Conservation (phyloP, 306 rosid genomes). For the Cucumis cinereus region DNA sequence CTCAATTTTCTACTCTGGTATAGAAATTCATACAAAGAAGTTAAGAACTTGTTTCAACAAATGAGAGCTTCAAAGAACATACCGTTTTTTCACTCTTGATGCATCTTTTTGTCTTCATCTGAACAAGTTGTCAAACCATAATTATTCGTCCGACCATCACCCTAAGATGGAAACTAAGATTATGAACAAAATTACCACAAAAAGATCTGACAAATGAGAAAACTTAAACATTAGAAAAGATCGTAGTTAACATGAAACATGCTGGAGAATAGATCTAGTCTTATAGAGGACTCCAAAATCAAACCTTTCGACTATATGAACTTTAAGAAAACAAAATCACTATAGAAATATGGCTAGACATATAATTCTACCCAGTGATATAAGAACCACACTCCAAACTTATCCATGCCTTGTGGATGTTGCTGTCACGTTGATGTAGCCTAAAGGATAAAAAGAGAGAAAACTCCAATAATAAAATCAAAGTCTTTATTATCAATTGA, state of each 20-base stretch:
- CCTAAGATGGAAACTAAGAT: conserved; percentile 15
- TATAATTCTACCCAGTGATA: not conserved
- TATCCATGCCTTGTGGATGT: too few species aligned
- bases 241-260: not conserved
- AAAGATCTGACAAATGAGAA: not conserved
- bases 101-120: conserved; percentile 72
- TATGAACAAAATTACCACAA: not conserved
- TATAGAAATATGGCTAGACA: not conserved
- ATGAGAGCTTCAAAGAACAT: not conserved
- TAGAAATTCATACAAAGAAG: not conserved
- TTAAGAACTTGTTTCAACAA: not conserved
- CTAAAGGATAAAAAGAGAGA: too few species aligned
- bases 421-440: too few species aligned
- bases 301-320: not conserved
- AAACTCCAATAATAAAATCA: too few species aligned
- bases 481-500: too few species aligned
- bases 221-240: not conserved
- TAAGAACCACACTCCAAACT: not conserved
- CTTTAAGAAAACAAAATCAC: not conserved
- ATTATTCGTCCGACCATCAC: conserved; percentile 38
- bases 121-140: conserved; percentile 48
- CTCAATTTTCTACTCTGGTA: conserved; percentile 42
- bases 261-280: not conserved
- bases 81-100: conserved; percentile 57
- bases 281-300: not conserved